Percentiles rank a stretch among this genome's conserved stretches.
These are phyloP conservation scores for Suhomyces coccinellae DNA, from an alignment of 1,139 yeast species.

Conservation along the genomic window DNA sequence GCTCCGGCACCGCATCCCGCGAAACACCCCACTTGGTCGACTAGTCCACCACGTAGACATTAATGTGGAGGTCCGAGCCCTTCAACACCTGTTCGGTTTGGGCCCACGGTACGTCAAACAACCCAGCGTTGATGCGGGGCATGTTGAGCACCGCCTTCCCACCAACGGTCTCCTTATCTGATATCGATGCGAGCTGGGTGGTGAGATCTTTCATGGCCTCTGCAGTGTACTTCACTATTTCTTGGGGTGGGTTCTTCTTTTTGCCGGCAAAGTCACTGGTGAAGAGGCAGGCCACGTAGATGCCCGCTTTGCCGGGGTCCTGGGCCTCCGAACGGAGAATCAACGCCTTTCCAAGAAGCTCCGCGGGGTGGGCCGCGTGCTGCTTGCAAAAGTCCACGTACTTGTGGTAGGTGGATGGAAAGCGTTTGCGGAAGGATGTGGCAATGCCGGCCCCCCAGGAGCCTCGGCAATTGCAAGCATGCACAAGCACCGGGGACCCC, in stretches of 20 bases:
- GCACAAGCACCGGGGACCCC: slow-evolving; percentile 51
- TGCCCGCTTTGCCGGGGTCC: slow-evolving; percentile 32
- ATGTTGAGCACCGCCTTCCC: slow-evolving; percentile 43
- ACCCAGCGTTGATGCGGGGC: slow-evolving; percentile 82
- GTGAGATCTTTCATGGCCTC: slow-evolving; percentile 48
- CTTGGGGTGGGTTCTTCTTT: slow-evolving; percentile 24
- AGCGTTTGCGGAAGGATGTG: slow-evolving; percentile 45
- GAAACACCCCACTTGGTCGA: too few relatives aligned
- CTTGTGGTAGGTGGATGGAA: slow-evolving; percentile 49
- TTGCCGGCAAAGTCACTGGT: slow-evolving; percentile 54
- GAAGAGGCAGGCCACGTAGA: slow-evolving; percentile 62
- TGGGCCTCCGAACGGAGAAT: slow-evolving; percentile 38
- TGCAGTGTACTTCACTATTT: slow-evolving; percentile 51
- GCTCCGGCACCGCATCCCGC: too few relatives aligned
- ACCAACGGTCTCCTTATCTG: slow-evolving; percentile 17
- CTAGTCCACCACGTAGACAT: slow-evolving; percentile 40
- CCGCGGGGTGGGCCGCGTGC: slow-evolving; percentile 24
- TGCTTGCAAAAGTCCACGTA: slow-evolving; percentile 52
- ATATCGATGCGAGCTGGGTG: slow-evolving; percentile 31
- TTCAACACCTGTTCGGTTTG: slow-evolving; percentile 55
- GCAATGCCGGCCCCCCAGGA: slow-evolving; percentile 89
- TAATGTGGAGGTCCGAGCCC: slow-evolving; percentile 27
- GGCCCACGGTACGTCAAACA: slow-evolving; percentile 79
- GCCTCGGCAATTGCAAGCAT: slow-evolving; percentile 80
- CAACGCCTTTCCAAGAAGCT: slow-evolving; percentile 55